phyloP scores from a whole-genome alignment of 345 rosid species.

The Dipteronia sinensis region DNA sequence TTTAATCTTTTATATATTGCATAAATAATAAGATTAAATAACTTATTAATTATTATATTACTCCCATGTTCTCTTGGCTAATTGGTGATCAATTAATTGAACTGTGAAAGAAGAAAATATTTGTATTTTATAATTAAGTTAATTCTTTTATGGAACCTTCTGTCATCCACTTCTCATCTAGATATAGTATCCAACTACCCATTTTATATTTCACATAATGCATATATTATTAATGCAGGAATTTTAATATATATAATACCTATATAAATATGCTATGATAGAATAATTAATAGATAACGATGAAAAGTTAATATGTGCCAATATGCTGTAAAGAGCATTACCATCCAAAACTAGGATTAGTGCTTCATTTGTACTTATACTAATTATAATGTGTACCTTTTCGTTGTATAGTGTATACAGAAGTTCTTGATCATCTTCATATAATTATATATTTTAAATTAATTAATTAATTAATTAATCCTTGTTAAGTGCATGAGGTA shows the following conservation, averaged over 20 bases:
- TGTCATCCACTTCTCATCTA: constrained; percentile 30
- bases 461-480: not conserved
- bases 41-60: not conserved
- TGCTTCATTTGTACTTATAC: constrained; percentile 40
- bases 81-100: not conserved
- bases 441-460: not conserved
- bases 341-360: constrained; percentile 36
- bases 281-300: constrained; percentile 3
- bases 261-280: not conserved
- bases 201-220: not conserved
- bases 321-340: constrained; percentile 35
- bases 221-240: constrained; percentile 1
- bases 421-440: not conserved
- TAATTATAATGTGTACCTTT: constrained; percentile 25
- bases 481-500: constrained; percentile 26
- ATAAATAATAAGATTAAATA: not conserved
- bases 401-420: not conserved
- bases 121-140: not conserved
- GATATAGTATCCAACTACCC: not conserved
- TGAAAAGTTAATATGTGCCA: constrained; percentile 30
- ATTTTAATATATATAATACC: constrained; percentile 12
- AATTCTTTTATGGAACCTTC: constrained; percentile 12
- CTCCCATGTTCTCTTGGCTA: too few species aligned
- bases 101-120: not conserved
- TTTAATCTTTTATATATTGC: not conserved